These are phyloP conservation scores for Mycosarcoma mackinlayi DNA, from an alignment of 1,284 basidiomycete species.

Conservation along the genomic window DNA sequence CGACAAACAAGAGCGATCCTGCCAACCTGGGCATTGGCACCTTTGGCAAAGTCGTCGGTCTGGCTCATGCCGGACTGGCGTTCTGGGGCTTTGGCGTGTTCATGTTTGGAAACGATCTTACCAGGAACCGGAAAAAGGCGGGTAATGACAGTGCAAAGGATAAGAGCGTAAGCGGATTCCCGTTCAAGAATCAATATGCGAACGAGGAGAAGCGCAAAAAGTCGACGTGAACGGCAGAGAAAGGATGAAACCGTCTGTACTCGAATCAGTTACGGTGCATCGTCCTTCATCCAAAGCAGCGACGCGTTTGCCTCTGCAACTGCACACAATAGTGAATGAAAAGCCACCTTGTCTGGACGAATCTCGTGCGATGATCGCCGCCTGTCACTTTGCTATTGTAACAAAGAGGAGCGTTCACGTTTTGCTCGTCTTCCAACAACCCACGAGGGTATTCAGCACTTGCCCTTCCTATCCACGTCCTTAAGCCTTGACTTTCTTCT, in stretches of 20 bases:
- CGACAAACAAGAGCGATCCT: slow-evolving; percentile 6
- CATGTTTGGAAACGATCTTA: slow-evolving; percentile 49
- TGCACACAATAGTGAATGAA: too few relatives aligned
- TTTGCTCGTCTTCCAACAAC: too few relatives aligned
- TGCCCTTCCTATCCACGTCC: too few relatives aligned
- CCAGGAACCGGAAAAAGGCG: slow-evolving; percentile 45
- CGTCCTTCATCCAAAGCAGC: not conserved
- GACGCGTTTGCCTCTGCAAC: too few relatives aligned
- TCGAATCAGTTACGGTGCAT: not conserved
- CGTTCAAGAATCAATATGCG: slow-evolving; percentile 51
- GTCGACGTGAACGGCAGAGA: slow-evolving; percentile 11
- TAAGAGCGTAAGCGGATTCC: slow-evolving; percentile 67
- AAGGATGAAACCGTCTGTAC: too few relatives aligned
- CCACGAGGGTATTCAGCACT: too few relatives aligned
- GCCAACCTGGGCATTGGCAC: slow-evolving; percentile 38
- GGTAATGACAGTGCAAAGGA: slow-evolving; percentile 37
- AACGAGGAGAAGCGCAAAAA: slow-evolving; percentile 41
- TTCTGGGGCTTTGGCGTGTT: slow-evolving; percentile 49
- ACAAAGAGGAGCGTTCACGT: too few relatives aligned
- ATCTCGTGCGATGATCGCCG: too few relatives aligned
- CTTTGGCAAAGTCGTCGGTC: slow-evolving; percentile 38
- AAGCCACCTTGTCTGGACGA: too few relatives aligned
- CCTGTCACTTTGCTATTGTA: too few relatives aligned
- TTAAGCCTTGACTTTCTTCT: slow-evolving; percentile 30
- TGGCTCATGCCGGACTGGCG: slow-evolving; percentile 27